Evolutionary conservation across 2,329 filamentous ascomycete genomes (phyloP), one percentile per base, ranked within the genome.

Genomic region (Colletotrichum sp.): DNA sequence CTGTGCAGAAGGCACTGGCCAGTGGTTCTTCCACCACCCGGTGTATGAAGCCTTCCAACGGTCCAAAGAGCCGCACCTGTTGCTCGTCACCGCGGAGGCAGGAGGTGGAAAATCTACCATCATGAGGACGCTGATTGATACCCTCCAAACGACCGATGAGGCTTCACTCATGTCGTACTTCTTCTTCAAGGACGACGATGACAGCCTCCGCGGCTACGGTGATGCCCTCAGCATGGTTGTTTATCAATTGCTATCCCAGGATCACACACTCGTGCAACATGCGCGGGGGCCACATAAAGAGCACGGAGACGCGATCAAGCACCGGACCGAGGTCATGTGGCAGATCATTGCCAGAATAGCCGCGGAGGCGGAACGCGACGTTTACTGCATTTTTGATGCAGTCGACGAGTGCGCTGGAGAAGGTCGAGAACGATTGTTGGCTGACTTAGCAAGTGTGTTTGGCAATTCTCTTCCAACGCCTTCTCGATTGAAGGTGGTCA

Each of bases 171-270:
- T 57, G 18, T 44, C 44, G 1, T 68, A 68, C n/a, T 68, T 68
- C 49, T 68, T 68, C 6, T 68, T 57, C 28, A 68, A 68, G 65
- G 65, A 68, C 13, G 65, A 68, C 44, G 49, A 68, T n/a, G 65
- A 68, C 44, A 28, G 65, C 2, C 49, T 68, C 3, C 65, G 65
- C 13, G 28, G 5, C 30, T 68, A 68, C 30, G 44, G n/a, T 24
- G 28, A 36, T 26, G 65, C 65, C 49, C n/a, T 68, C 36, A 55
- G 44, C 16, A 21, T 28, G 1, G 18, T 68, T 3, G 15, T 68
- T 13, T 32, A 68, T 7, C 49, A 57, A 4, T n/a, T 68, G 12
- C 26, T 68, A 0, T 16, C 30, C 6, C 44, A 68, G 28, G 65
- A 68, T n/a, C 7, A 15, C 3, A 26, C 24, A 4, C n/a, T 68